phyloP scores from a whole-genome alignment of 176 grass and related monocot species.

The Eleusine indica region DNA sequence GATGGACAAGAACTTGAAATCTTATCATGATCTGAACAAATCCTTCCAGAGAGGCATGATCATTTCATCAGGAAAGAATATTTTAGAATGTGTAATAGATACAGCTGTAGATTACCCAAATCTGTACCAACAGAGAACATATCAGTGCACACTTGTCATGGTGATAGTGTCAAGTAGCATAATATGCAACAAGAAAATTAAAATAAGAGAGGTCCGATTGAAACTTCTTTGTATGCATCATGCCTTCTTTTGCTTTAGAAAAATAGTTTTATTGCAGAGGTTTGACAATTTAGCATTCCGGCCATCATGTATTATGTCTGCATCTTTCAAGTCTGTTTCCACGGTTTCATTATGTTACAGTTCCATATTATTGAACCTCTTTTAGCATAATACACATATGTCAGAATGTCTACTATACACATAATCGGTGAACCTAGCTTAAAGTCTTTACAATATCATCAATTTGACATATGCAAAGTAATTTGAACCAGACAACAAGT shows the following conservation, averaged over 20 bases:
- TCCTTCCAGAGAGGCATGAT: constrained; percentile 8
- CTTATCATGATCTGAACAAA: constrained; percentile 35
- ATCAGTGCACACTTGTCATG: not conserved
- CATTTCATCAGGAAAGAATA: constrained; percentile 20
- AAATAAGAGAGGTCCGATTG: not conserved
- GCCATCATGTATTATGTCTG: not conserved
- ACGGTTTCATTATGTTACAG: not conserved
- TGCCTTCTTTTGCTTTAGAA: not conserved
- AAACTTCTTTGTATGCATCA: not conserved
- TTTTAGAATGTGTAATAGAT: not conserved
- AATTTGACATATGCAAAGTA: not conserved
- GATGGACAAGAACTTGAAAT: constrained; percentile 20
- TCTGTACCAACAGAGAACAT: constrained; percentile 23
- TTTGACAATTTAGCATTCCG: not conserved
- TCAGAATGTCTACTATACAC: not conserved
- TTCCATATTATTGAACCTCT: not conserved
- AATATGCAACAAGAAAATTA: constrained; percentile 15
- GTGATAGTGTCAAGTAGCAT: not conserved
- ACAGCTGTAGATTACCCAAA: constrained; percentile 34
- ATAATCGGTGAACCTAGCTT: not conserved
- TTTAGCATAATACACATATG: not conserved
- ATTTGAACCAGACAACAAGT: not conserved
- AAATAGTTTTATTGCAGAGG: not conserved
- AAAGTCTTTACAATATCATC: not conserved
- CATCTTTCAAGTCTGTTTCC: not conserved